These are phyloP conservation scores for Penicillium argentinense DNA, from an alignment of 495 filamentous ascomycete genomes.

Conservation along the genomic window DNA sequence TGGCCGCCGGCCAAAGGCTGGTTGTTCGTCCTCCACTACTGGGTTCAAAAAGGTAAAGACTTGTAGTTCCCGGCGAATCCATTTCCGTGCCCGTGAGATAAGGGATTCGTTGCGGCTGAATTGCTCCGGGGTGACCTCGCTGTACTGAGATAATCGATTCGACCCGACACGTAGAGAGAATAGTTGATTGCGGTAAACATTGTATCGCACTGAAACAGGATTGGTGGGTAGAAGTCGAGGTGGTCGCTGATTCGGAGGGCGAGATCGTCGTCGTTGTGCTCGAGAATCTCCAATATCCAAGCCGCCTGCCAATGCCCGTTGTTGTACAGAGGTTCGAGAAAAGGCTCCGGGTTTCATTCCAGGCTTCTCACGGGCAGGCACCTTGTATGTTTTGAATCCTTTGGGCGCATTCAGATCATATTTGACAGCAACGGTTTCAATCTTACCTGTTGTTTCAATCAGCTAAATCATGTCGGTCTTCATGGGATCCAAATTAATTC, in stretches of 20 bases:
- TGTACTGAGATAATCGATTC: conserved; percentile 77
- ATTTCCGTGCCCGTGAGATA: conserved; percentile 78
- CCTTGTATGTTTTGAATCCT: conserved; percentile 55
- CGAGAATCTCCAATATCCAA: conserved; percentile 1
- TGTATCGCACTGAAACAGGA: conserved; percentile 64
- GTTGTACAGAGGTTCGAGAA: neutral
- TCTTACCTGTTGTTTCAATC: conserved; percentile 49
- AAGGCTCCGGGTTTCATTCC: conserved; percentile 3
- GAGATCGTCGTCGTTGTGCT: conserved; percentile 24
- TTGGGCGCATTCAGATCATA: conserved; percentile 56
- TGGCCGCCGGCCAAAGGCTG: conserved; percentile 15
- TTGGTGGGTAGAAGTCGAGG: conserved; percentile 45
- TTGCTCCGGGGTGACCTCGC: conserved; percentile 66
- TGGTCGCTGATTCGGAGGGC: conserved; percentile 23
- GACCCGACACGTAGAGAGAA: conserved; percentile 85
- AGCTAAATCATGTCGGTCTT: conserved; percentile 8
- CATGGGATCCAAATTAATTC: too few species aligned
- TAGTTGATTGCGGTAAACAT: conserved; percentile 73
- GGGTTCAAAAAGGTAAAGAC: conserved; percentile 77
- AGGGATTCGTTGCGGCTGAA: conserved; percentile 67
- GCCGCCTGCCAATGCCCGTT: neutral
- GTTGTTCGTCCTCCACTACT: conserved; percentile 25
- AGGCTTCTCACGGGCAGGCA: conserved; percentile 28
- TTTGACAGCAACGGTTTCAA: conserved; percentile 63
- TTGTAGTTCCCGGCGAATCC: conserved; percentile 83